Evolutionary conservation across 176 grass and related monocot species (phyloP), one percentile per base, ranked within the genome.

Genomic region (Aegilops tauschii): DNA sequence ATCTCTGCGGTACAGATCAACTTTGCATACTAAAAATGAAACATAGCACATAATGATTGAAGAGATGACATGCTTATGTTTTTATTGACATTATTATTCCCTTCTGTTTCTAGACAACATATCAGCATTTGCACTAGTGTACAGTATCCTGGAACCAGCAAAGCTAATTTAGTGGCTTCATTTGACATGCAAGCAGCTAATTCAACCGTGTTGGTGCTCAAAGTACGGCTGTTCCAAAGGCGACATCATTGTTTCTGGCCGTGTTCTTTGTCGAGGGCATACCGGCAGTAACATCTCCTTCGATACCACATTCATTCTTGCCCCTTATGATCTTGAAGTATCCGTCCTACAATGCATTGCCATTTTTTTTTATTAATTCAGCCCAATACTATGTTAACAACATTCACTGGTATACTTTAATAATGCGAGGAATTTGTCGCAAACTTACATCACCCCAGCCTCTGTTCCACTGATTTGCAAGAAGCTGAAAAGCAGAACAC

Each of bases 401-500:
- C 32, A 56, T 84, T 83, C 25, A 36, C 31, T 63, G 30, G 20
- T 21, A 28, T 21, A 28, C 52, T 85, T 73, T 30, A 9, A 78
- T 21, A 81, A 28, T 37, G 73, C 1, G 13, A 3, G 65, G 49
- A 49, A 83, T 77, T 61, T 84, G 29, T 25, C 27, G 61, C 14
- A 58, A 82, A 94, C 96, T 89, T 92, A 95, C 96, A 81, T 98
- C 93, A 49, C 96, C 96, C 96, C 96, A 98, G 68, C 92, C 90
- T 81, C 86, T 92, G 69, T 98, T 98, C 96, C 96, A 96, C 65
- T 95, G 93, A 62, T 98, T 98, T 68, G 96, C 93, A 77, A 98
- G 96, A 77, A 98, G 90, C 96, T 98, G 92, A 82, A 94, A 47
- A 61, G 35, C n/a, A 59, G 25, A 73, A 64, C 20, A 74, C 5